Base-by-base conservation (phyloP, 208 protist species). In the Strigomonas culicis region DNA sequence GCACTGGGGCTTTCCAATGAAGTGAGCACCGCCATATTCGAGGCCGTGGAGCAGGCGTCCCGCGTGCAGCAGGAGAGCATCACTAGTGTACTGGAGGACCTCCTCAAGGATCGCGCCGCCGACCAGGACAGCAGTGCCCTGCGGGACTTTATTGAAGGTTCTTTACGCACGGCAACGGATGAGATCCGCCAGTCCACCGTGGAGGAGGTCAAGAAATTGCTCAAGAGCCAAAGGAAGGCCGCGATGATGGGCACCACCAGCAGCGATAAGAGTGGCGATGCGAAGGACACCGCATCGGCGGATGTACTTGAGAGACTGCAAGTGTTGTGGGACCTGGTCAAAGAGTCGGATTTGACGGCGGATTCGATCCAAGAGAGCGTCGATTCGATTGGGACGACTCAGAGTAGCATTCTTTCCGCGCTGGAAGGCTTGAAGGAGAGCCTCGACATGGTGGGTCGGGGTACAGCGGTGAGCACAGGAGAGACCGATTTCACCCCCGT, bases 41-140 rank as follows among this genome's bases (percentile, higher is more conserved):
- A 72, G 39, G 79, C 80, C 13, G 75, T 90, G 31, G 72, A 86
- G 55, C 70, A 76, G 53, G 69, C 80, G 4, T 69, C 77, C 21
- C 66, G 60, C 13, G 36, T 71, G 34, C 82, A 93, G 56, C 80
- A 86, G 52, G 80, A 86, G 58, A 61, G 65, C n/a, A 41, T 93
- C 39, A 44, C 56, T 30, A 65, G 53, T 28, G 49, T 78, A 1
- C 32, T 91, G 24, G 61, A 69, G 22, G 79, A 83, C 17, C 44
- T 77, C 46, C 22, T 90, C n/a, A 41, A 27, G 39, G 22, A 28
- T 36, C 52, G 6, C 30, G 56, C 30, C n/a, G 62, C 21, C 21
- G 10, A 32, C 3, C 41, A 68, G 15, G 71, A 79, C 53, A 68
- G 57, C 15, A 50, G 51, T 2, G 64, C 67, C 1, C 39, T 88